Evolutionary conservation across 495 filamentous ascomycete species (phyloP).

Genomic region (Apodospora peruviana): DNA sequence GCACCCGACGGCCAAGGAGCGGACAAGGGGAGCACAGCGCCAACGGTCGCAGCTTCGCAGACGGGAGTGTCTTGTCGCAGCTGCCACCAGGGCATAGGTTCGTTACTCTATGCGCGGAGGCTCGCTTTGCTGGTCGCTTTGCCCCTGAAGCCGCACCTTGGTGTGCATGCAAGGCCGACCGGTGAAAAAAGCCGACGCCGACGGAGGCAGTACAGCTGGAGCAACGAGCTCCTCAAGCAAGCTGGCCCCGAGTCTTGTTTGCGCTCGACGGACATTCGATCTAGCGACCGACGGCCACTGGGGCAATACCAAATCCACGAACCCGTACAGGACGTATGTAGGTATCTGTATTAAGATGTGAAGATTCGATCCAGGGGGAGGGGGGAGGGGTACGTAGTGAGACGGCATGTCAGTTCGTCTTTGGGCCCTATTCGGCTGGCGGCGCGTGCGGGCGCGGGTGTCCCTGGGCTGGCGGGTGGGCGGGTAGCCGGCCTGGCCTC

Average conservation of each 20-base stretch:
- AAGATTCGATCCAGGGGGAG: no score
- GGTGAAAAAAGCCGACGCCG: background rate
- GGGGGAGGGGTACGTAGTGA: no score
- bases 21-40: background rate
- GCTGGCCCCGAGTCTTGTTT: no score
- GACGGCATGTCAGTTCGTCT: no score
- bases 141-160: slow-evolving; percentile 7
- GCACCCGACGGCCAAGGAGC: background rate
- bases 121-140: slow-evolving; percentile 9
- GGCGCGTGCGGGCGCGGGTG: background rate
- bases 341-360: no score
- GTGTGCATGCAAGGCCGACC: slow-evolving; percentile 14
- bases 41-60: background rate
- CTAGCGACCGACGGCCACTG: no score
- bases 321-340: no score
- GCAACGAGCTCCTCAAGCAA: background rate
- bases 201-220: background rate
- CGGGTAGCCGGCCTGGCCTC: background rate
- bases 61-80: background rate
- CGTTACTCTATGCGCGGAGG: background rate
- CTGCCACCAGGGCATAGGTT: background rate
- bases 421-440: background rate
- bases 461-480: background rate
- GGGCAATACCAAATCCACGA: no score
- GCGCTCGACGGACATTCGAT: no score